These are phyloP conservation scores for Malus hybrid DNA, from an alignment of 331 rosid genomes.

Conservation along the genomic window DNA sequence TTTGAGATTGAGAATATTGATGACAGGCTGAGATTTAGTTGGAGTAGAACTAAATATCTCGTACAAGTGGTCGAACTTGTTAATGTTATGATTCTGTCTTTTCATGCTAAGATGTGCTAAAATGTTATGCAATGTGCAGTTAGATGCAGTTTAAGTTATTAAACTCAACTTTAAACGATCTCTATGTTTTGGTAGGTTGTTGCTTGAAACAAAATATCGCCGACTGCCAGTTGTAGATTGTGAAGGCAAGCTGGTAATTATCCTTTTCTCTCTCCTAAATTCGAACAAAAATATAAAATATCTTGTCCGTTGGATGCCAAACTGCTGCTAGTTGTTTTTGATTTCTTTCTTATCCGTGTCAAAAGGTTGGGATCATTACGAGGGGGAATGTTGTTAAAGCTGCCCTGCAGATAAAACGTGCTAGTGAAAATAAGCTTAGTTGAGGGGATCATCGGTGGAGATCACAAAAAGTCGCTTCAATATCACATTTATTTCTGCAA, in stretches of 20 bases:
- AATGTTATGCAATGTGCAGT: background rate
- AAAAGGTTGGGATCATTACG: constrained; percentile 78
- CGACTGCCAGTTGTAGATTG: constrained; percentile 83
- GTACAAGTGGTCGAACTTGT: background rate
- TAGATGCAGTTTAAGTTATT: background rate
- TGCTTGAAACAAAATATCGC: constrained; percentile 88
- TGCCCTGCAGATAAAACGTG: constrained; percentile 74
- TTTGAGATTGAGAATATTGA: background rate
- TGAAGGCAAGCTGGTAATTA: constrained; percentile 70
- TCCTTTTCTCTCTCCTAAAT: background rate
- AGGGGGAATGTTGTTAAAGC: constrained; percentile 89
- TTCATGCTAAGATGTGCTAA: background rate
- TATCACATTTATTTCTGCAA: constrained; percentile 3
- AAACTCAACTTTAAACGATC: background rate
- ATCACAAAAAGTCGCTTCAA: constrained; percentile 2
- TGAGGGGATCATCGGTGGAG: background rate
- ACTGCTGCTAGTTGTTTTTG: constrained; percentile 9
- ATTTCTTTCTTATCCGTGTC: constrained; percentile 22
- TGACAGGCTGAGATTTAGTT: background rate
- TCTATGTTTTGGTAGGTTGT: constrained; percentile 42
- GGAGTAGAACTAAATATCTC: background rate
- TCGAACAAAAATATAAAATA: background rate
- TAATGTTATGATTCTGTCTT: background rate
- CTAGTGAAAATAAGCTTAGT: constrained; percentile 24
- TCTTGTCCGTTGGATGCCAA: constrained; percentile 4